Evolutionary conservation across 768 basidiomycete species (phyloP), one percentile per base, ranked within the genome.

Genomic region (Mycena filopes): DNA sequence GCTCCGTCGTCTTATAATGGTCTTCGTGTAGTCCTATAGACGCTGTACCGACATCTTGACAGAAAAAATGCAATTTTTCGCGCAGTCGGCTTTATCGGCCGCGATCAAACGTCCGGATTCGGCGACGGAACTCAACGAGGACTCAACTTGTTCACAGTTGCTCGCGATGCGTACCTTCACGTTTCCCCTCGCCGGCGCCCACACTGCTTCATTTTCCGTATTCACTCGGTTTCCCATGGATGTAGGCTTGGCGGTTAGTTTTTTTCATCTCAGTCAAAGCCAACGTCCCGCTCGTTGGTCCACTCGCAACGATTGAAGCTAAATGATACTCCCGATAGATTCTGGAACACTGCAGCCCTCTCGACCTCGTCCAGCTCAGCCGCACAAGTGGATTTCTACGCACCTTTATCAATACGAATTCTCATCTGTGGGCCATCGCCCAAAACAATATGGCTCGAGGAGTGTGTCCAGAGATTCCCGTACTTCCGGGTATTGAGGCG

Each of bases 271-370:
- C n/a, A n/a, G n/a, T n/a, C n/a, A n/a, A 33, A 33, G 6, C 12
- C 33, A 7, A 12, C 33, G 12, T 33, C 33, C 12, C 33, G 33
- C 33, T 33, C 33, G 12, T 33, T 33, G 33, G n/a, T n/a, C n/a
- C n/a, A n/a, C n/a, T n/a, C n/a, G n/a, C n/a, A 33, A 33, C 7
- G n/a, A 46, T 7, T 6, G 33, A 33, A 42, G 13, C 20, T 16
- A 23, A 23, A 6, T 33, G 33, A 33, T 6, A 46, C n/a, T n/a
- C 9, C 1, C 4, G 21, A 4, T 23, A 60, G 59, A 60, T 60
- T 40, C 2, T 60, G 48, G 49, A 51, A 13, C 25, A 31, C 13
- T 60, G 59, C 40, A 60, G 59, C 21, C 59, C 59, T 1, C 50
- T 60, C 40, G 59, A 60, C 21, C 48, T 60, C 40, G 26, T 28